Percentiles rank a stretch among this genome's conserved stretches.
These are phyloP conservation scores for Gossypium davidsonii DNA, from an alignment of 441 rosid genomes.

Conservation along the genomic window DNA sequence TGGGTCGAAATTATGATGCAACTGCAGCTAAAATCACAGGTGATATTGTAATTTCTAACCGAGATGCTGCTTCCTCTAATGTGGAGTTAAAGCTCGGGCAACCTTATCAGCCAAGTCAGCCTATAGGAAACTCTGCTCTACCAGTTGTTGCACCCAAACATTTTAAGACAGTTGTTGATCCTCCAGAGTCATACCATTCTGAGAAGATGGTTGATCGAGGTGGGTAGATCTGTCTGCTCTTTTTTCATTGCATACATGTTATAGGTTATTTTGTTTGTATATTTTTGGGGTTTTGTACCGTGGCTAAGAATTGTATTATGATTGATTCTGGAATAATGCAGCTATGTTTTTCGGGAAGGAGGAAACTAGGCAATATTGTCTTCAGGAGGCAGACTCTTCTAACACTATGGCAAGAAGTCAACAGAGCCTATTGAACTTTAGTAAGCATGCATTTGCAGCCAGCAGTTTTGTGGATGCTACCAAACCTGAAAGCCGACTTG, in stretches of 20 bases:
- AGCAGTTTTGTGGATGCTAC: constrained; percentile 7
- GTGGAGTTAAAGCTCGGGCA: constrained; percentile 54
- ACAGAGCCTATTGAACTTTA: constrained; percentile 19
- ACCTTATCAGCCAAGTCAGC: constrained; percentile 36
- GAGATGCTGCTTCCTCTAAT: constrained; percentile 31
- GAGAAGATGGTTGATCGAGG: constrained; percentile 32
- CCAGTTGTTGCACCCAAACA: constrained; percentile 20
- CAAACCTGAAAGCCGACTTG: constrained; percentile 14
- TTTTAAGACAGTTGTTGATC: constrained; percentile 16
- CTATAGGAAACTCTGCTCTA: constrained; percentile 27
- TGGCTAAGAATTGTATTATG: constrained; percentile 12
- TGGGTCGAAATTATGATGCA: constrained; percentile 16
- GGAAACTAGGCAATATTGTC: constrained; percentile 22
- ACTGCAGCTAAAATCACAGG: constrained; percentile 16
- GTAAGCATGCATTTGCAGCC: constrained; percentile 17
- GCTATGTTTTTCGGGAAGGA: constrained; percentile 20
- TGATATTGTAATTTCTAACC: constrained; percentile 19
- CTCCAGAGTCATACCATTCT: constrained; percentile 21
- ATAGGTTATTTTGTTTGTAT: constrained; percentile 6
- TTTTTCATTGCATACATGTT: constrained; percentile 2
- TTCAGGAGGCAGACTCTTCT: constrained; percentile 18
- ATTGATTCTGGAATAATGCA: constrained; percentile 30
- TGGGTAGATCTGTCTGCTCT: constrained; percentile 20
- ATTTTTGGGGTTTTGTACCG: not conserved
- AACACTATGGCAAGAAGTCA: constrained; percentile 20